A percentile compares a stretch with the other conserved stretches of the same genome.
These are phyloP conservation scores for Domatiomyces catenatus DNA, from an alignment of 2,329 filamentous ascomycete species.

Conservation along the genomic window DNA sequence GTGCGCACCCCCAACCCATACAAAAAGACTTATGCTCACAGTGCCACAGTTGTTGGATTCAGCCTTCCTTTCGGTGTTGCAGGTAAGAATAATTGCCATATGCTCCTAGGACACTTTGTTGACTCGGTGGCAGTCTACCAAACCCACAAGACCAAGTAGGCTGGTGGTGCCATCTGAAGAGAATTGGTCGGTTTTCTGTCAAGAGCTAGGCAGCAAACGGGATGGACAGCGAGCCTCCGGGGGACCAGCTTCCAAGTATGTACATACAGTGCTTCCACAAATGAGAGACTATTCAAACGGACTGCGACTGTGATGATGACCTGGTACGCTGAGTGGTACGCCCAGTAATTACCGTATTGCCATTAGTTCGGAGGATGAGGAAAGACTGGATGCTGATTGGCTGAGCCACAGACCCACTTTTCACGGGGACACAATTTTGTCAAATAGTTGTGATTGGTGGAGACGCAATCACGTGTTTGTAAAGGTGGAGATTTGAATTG, in stretches of 20 bases:
- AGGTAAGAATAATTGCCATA: conserved; percentile 29
- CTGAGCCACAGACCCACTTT: not conserved
- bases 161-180: not conserved
- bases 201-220: not conserved
- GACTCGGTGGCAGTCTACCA: conserved; percentile 43
- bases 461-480: no score
- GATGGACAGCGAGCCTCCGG: not conserved
- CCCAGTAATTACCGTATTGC: not conserved
- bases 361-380: not conserved
- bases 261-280: not conserved
- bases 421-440: not conserved
- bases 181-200: no score
- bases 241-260: not conserved
- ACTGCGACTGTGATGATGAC: not conserved
- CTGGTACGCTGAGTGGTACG: not conserved
- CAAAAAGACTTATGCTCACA: conserved; percentile 3
- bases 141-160: conserved; percentile 43
- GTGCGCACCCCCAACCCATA: conserved; percentile 30
- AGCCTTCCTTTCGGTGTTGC: conserved; percentile 46
- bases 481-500: no score
- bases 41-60: conserved; percentile 39
- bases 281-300: not conserved
- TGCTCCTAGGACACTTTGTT: not conserved
- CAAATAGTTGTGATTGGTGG: no score
- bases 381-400: not conserved